These are phyloP conservation scores for Dendrobium catenatum DNA, from an alignment of 106 monocot species.

Conservation along the genomic window DNA sequence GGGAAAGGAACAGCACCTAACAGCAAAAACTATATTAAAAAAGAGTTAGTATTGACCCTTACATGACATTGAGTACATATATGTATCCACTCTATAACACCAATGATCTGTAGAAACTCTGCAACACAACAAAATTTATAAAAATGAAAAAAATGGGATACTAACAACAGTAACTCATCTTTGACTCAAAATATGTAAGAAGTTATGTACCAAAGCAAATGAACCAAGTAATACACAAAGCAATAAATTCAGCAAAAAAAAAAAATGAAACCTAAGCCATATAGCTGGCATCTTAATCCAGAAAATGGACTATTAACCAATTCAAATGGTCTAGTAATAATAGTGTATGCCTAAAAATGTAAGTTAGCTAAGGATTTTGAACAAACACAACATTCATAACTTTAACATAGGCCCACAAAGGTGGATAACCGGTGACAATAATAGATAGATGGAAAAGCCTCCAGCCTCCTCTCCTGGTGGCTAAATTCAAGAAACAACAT, in stretches of 20 bases:
- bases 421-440: neutral
- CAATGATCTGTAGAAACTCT: neutral
- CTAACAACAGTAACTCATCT: neutral
- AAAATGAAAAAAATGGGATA: neutral
- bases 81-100: neutral
- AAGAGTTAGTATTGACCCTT: conserved; percentile 14
- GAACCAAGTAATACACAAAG: neutral
- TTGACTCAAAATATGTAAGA: conserved; percentile 1
- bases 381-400: neutral
- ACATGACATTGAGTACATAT: neutral
- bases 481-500: conserved; percentile 1
- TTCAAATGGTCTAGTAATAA: neutral
- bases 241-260: neutral
- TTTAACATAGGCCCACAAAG: neutral
- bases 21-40: conserved; percentile 61
- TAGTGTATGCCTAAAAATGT: neutral
- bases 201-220: neutral
- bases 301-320: neutral
- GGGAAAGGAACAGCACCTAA: conserved; percentile 98
- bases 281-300: neutral
- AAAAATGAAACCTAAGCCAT: neutral
- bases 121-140: neutral
- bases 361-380: neutral
- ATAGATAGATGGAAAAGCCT: neutral
- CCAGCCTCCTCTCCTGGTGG: neutral